phyloP scores from a whole-genome alignment of 78 protist genomes.

The Emiliania huxleyi region DNA sequence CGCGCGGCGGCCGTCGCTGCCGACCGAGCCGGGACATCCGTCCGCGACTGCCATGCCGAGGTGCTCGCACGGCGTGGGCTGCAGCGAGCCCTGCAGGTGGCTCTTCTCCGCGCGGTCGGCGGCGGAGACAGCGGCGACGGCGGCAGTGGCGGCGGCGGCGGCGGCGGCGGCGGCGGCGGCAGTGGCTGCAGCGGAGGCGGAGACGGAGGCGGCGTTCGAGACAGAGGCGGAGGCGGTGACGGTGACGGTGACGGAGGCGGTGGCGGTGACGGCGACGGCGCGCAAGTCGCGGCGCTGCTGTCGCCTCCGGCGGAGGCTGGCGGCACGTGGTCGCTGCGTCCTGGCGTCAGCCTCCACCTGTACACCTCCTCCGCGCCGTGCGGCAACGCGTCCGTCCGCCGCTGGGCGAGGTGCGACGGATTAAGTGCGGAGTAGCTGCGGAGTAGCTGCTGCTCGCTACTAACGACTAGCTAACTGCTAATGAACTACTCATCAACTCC shows the following conservation, averaged over 20 bases:
- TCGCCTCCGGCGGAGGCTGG: background rate
- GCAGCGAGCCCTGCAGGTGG: background rate
- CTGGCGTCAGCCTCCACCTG: background rate
- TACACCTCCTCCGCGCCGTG: slow-evolving; percentile 25
- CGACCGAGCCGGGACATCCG: background rate
- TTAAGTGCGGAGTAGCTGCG: background rate
- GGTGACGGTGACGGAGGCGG: no score
- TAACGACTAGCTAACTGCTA: background rate
- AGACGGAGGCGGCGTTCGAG: no score
- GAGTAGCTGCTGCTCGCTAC: background rate
- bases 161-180: no score
- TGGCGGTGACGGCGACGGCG: no score
- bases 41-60: slow-evolving; percentile 40
- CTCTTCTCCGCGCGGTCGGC: no score
- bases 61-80: slow-evolving; percentile 31
- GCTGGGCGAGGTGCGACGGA: background rate
- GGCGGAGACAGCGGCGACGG: no score
- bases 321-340: background rate
- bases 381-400: slow-evolving; percentile 18
- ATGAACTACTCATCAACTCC: no score
- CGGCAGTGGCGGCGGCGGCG: no score
- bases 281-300: no score
- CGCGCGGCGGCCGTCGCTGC: background rate
- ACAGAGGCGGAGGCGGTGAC: no score
- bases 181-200: no score